Percentiles rank a stretch among this genome's conserved stretches.
These are phyloP conservation scores for Anacardium occidentale DNA, from an alignment of 345 rosid genomes.

Conservation along the genomic window DNA sequence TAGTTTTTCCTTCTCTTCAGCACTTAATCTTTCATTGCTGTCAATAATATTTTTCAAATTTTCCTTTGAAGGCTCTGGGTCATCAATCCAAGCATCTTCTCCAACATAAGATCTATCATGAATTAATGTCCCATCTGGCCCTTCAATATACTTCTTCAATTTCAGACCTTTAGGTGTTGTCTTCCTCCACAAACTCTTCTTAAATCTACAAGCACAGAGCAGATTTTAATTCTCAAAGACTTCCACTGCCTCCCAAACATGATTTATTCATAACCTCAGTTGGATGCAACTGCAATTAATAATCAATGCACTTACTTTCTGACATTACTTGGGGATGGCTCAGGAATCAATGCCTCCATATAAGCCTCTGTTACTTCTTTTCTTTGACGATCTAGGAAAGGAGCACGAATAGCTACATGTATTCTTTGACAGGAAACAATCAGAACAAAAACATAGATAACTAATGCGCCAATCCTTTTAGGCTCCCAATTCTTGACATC, in stretches of 20 bases:
- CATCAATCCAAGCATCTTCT: slow-evolving; percentile 91
- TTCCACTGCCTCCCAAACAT: not conserved
- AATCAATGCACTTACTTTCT: slow-evolving; percentile 48
- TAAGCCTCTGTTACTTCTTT: slow-evolving; percentile 79
- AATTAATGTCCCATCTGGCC: slow-evolving; percentile 73
- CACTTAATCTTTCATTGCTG: slow-evolving; percentile 45
- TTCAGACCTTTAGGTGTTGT: slow-evolving; percentile 80
- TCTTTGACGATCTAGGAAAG: slow-evolving; percentile 53
- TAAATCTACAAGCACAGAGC: slow-evolving; percentile 51
- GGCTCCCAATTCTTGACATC: slow-evolving; percentile 75
- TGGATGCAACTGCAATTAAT: not conserved
- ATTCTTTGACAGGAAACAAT: slow-evolving; percentile 61
- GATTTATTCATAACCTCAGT: not conserved
- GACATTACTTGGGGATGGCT: slow-evolving; percentile 76
- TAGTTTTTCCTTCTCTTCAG: slow-evolving; percentile 65
- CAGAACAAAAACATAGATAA: slow-evolving; percentile 56
- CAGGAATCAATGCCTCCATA: slow-evolving; percentile 96
- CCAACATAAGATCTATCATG: slow-evolving; percentile 85
- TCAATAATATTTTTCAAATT: slow-evolving; percentile 57
- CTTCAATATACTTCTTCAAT: slow-evolving; percentile 76
- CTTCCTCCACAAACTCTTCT: slow-evolving; percentile 85
- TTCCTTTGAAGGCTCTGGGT: slow-evolving; percentile 49
- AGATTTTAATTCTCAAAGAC: not conserved
- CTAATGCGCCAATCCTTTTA: slow-evolving; percentile 54
- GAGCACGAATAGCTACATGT: slow-evolving; percentile 66